Evolutionary conservation across 257 asterid genomes (phyloP).

Genomic region (Leptodermis oblonga): DNA sequence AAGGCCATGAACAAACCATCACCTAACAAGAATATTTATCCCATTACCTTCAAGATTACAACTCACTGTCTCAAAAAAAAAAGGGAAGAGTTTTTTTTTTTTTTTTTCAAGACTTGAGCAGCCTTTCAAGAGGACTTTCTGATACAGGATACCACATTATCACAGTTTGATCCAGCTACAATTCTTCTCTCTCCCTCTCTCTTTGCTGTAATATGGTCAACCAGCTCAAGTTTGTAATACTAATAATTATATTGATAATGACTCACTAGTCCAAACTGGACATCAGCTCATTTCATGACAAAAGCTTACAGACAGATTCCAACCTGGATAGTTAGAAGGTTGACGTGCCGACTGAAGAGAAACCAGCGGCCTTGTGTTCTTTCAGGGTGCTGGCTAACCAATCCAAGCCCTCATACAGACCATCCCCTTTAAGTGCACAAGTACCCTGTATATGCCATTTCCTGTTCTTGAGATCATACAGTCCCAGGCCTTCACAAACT

Average conservation of each 20-base stretch:
- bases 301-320: conserved; percentile 12
- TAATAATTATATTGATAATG: not conserved
- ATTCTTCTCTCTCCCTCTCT: not conserved
- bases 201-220: conserved; percentile 6
- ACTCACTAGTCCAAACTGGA: not conserved
- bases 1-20: not conserved
- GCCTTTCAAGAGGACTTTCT: conserved; percentile 9
- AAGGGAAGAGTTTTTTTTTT: conserved; percentile 1
- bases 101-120: too few relatives aligned
- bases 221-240: not conserved
- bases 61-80: not conserved
- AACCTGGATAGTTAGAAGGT: conserved; percentile 50
- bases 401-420: conserved; percentile 92
- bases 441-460: conserved; percentile 98
- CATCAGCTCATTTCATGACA: not conserved
- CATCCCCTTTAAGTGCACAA: conserved; percentile 89
- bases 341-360: conserved; percentile 79
- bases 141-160: conserved; percentile 18
- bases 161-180: conserved; percentile 28
- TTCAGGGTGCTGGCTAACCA: conserved; percentile 88
- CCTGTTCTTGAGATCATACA: conserved; percentile 72
- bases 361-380: conserved; percentile 78
- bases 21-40: not conserved
- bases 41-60: conserved; percentile 6
- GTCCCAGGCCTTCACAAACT: conserved; percentile 91